Conservation (phyloP, 2,329 filamentous ascomycete species). For the Alternaria panax region DNA sequence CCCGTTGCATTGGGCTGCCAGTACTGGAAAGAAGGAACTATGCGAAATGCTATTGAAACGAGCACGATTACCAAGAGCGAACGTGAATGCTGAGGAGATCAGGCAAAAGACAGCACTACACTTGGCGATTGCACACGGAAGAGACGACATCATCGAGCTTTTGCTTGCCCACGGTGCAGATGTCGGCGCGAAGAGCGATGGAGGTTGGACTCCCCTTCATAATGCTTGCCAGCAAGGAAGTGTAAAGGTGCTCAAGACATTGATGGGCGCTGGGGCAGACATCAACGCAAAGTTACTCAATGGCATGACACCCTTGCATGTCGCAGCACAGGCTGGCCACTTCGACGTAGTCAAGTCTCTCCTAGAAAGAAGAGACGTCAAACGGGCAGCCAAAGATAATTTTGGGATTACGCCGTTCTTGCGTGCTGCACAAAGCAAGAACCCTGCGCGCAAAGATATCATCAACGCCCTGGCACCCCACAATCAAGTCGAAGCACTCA, state of each 20-base stretch:
- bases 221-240: constrained; percentile 47
- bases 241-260: constrained; percentile 38
- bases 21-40: constrained; percentile 61
- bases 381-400: constrained; percentile 50
- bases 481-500: constrained; percentile 49
- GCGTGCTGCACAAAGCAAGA: constrained; percentile 51
- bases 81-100: constrained; percentile 45
- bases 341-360: constrained; percentile 48
- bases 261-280: constrained; percentile 44
- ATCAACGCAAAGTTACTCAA: constrained; percentile 43
- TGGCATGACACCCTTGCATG: constrained; percentile 49
- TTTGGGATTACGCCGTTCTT: constrained; percentile 56
- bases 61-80: constrained; percentile 32
- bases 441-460: constrained; percentile 46
- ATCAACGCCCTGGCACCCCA: constrained; percentile 53
- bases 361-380: constrained; percentile 46
- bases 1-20: constrained; percentile 66
- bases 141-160: constrained; percentile 48
- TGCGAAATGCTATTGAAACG: constrained; percentile 57
- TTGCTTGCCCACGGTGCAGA: constrained; percentile 42
- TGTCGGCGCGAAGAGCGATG: constrained; percentile 45
- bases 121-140: constrained; percentile 43
- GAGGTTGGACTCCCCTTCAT: constrained; percentile 45
- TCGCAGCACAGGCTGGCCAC: constrained; percentile 48
- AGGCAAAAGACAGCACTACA: constrained; percentile 49